Base-by-base conservation (phyloP, 306 rosid genomes). In the Vachellia pachyceras region DNA sequence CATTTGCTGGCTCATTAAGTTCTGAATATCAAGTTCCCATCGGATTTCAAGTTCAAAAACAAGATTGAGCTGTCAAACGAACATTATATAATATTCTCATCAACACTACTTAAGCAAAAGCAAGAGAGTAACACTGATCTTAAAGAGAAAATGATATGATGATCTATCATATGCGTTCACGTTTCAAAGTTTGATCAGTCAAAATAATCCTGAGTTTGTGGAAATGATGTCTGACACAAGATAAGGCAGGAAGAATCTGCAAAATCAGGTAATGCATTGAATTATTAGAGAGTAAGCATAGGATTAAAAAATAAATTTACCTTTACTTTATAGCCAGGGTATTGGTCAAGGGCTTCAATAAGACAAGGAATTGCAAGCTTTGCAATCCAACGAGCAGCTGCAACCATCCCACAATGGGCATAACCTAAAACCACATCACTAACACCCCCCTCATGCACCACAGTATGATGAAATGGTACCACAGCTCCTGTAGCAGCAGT, bases 351-450 rank as follows among this genome's bases (percentile, higher is more conserved):
- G 20, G 91, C 97, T 78, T 89, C 86, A 76, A 90, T 42, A 68
- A 95, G 91, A 82, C 98, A 88, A 40, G 98, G 99, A 80, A 91
- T 91, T 60, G 94, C 89, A 2, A 95, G 93, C 88, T 89, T 90
- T 37, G 97, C 97, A 81, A 95, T 95, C 98, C 99, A 95, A 67
- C 97, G 91, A 68, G 99, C 99, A 50, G 99, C 99, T 41, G 99
- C 99, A 80, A 93, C 96, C 98, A 95, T 95, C 80, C 99, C 99
- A 86, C 98, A 89, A 82, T 95, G 99, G 0, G 99, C 99, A 88
- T 95, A 93, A 40, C 99, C 99, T 82, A 95, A 84, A 85, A 95
- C 98, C 89, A 95, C 84, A 83, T 95, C 82, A 72, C 90, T 86
- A 72, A 95, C 97, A 71, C 99, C 99, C 60, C 97, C 97, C 82